Conservation (phyloP, 352 stramenopile genomes). For the Phytophthora multivora region DNA sequence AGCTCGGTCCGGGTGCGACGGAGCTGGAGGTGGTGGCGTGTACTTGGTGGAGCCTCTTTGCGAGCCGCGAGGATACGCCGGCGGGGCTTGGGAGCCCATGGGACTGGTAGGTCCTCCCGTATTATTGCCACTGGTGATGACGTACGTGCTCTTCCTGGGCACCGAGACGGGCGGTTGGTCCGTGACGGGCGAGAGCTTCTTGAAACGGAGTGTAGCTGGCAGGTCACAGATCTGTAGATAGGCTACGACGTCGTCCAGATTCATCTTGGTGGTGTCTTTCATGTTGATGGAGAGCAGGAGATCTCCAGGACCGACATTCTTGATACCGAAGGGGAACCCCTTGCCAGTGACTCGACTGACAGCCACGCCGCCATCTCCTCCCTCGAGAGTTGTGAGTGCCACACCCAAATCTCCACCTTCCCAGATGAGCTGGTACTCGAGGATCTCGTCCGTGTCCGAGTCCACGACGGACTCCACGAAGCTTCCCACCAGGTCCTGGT, state of each 20-base stretch:
- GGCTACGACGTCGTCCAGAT: conserved; percentile 80
- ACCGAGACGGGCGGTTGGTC: conserved; percentile 43
- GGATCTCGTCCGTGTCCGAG: conserved; percentile 81
- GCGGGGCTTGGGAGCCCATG: conserved; percentile 50
- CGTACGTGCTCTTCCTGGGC: conserved; percentile 66
- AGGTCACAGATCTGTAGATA: conserved; percentile 86
- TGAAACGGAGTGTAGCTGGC: conserved; percentile 85
- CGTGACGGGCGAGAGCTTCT: conserved; percentile 73
- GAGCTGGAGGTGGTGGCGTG: conserved; percentile 10
- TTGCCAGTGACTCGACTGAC: conserved; percentile 87
- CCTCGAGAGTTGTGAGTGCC: conserved; percentile 79
- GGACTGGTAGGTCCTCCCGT: conserved; percentile 60
- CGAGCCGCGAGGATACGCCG: conserved; percentile 31
- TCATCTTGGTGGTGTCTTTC: conserved; percentile 78
- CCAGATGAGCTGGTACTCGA: conserved; percentile 91
- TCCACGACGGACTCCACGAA: conserved; percentile 88
- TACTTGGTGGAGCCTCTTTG: conserved; percentile 29
- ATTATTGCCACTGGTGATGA: conserved; percentile 57
- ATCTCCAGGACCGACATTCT: conserved; percentile 85
- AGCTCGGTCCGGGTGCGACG: conserved; percentile 29
- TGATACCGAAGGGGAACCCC: conserved; percentile 88
- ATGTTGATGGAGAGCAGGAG: conserved; percentile 86
- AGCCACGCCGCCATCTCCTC: conserved; percentile 55
- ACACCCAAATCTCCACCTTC: conserved; percentile 85
- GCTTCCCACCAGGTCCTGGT: conserved; percentile 80